phyloP scores from a whole-genome alignment of 2,329 filamentous ascomycete species.

The Colletotrichum chlorophyti region DNA sequence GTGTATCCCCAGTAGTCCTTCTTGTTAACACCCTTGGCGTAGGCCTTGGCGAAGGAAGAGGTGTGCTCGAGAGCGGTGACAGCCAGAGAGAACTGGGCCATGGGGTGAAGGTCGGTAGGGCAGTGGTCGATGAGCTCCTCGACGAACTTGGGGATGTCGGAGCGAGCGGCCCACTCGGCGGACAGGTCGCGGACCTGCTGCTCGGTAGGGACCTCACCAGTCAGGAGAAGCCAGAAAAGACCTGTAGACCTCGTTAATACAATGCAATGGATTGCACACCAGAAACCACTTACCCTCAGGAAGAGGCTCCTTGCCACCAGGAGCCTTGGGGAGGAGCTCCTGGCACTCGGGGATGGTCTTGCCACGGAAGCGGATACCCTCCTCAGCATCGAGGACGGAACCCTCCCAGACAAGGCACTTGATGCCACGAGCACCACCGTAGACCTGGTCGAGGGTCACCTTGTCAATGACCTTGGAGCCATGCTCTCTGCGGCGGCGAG shows the following conservation, averaged over 20 bases:
- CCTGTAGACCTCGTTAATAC: conserved; percentile 51
- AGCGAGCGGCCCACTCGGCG: conserved; percentile 97
- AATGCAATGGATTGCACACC: not conserved
- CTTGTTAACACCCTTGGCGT: conserved; percentile 99
- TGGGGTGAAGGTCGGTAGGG: conserved; percentile 98
- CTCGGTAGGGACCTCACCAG: conserved; percentile 95
- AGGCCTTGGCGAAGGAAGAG: conserved; percentile 97
- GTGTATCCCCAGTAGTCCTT: conserved; percentile 99
- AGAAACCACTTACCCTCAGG: conserved; percentile 73
- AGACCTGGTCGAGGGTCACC: conserved; percentile 99
- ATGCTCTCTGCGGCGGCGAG: conserved; percentile 70
- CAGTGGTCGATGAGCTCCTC: conserved; percentile 99
- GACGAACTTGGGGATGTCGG: conserved; percentile 96
- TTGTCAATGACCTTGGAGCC: conserved; percentile 95
- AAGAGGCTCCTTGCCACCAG: conserved; percentile 94
- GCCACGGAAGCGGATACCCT: conserved; percentile 99
- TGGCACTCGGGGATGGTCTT: conserved; percentile 99
- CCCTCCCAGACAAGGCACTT: conserved; percentile 99
- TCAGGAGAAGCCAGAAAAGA: conserved; percentile 99
- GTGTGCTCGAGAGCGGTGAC: conserved; percentile 98
- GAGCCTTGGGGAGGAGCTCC: conserved; percentile 94
- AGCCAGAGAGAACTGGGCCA: conserved; percentile 98
- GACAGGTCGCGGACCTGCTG: conserved; percentile 98
- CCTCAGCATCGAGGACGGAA: conserved; percentile 96
- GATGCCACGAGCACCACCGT: conserved; percentile 98